Evolutionary conservation across 805 yeast genomes (phyloP), one percentile per base, ranked within the genome.

Genomic region (Candida endomychidarum): DNA sequence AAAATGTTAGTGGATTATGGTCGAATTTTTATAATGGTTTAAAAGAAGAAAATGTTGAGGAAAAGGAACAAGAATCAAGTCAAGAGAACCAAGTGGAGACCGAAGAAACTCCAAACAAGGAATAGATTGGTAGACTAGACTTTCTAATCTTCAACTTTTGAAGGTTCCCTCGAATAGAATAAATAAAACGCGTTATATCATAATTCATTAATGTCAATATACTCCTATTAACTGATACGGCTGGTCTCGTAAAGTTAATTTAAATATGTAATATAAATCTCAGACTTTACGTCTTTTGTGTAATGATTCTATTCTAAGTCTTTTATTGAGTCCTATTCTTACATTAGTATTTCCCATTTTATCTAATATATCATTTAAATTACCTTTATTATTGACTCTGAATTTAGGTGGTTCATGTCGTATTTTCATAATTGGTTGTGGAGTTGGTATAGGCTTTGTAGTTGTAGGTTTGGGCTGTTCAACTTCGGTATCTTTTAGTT

Each of bases 1-100:
- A 83, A 42, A 75, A 77, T 37, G 86, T 83, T 11, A 75, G 89
- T 2, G 62, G 71, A n/a, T 64, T 84, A 24, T 85, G 95, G 95
- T 65, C 73, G 23, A 73, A 72, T 25, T 83, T 84, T 52, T 83
- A 84, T 50, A 77, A 78, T 52, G 80, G 80, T 0, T 36, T 69
- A 15, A 63, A 61, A 9, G 65, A 64, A 9, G 37, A 38, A 8
- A 15, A 5, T 8, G 30, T 36, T 2, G 30, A 23, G 4, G 25
- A 40, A 14, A 45, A 37, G 12, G 30, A n/a, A 3, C 22, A 28
- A 29, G 26, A 25, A 5, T 27, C 32, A n/a, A n/a, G n/a, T n/a
- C n/a, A n/a, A n/a, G n/a, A 4, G 25, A 6, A 23, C 4, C 7
- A 10, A 12, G n/a, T 23, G 25, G 4, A 23, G 25, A 23, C 7